Evolutionary conservation across 202 grass and related monocot species (phyloP), one percentile per base, ranked within the genome.

Genomic region (Hordeum pubiflorum): DNA sequence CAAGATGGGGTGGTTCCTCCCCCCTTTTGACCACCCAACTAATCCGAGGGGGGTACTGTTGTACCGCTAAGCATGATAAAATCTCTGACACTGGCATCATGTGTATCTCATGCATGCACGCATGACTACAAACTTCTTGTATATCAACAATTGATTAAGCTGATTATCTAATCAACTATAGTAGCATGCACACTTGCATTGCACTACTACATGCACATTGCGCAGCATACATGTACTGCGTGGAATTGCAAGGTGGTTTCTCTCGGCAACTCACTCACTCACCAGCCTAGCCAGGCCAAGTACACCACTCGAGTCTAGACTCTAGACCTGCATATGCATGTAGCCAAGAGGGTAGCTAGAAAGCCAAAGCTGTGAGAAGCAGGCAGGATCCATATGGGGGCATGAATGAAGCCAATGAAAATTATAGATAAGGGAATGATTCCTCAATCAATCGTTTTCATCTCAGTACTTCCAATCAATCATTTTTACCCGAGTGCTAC

Each of bases 391-490:
- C 72, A 81, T 81, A 46, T 33, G 56, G 46, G 57, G 36, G 43
- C 43, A 46, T 5, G 43, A 34, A 27, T 80, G 76, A 55, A 89
- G 81, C 72, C 44, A 81, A 78, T 68, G 72, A 72, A 89, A 89
- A n/a, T 65, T 78, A 89, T 46, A 66, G 31, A 10, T 27, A 62
- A 22, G 65, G 81, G 81, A 85, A 85, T 31, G 7, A 89, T 89
- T 89, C 66, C 21, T 6, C 46, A 48, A 18, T 50, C 46, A 50
- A 50, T 50, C 14, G 6, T 50, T 50, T 50, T 50, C 46, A 50
- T 18, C 46, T 50, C 46, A 44, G 12, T 44, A 43, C 44, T 48
- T 50, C 46, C 48, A 52, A 52, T 52, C 48, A 52, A 52, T 18
- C 48, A 52, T 52, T 50, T 50, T 50, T 7, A 50, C 0, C 46